phyloP scores from a whole-genome alignment of 305 asterid genomes.

The Plantago lanceolata region DNA sequence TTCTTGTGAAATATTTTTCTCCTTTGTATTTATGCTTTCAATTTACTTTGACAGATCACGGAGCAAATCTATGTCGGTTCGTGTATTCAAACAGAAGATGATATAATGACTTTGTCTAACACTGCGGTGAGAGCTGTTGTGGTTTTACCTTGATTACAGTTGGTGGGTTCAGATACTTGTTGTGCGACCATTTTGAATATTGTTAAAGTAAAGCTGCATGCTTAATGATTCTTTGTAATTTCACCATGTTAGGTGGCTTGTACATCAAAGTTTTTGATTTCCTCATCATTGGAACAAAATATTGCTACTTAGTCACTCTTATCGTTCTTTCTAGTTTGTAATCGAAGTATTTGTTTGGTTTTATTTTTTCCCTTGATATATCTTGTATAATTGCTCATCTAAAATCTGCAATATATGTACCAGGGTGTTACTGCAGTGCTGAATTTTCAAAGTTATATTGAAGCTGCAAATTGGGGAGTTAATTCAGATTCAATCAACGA shows the following conservation, averaged over 20 bases:
- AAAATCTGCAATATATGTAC: slow-evolving; percentile 33
- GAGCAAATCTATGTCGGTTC: slow-evolving; percentile 93
- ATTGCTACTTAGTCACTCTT: not conserved
- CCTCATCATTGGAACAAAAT: not conserved
- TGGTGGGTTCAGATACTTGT: slow-evolving; percentile 11
- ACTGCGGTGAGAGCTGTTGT: slow-evolving; percentile 47
- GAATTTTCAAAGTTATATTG: slow-evolving; percentile 79
- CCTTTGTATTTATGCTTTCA: slow-evolving; percentile 19
- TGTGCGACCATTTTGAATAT: not conserved
- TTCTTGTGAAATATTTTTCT: slow-evolving; percentile 15
- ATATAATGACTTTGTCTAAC: slow-evolving; percentile 58
- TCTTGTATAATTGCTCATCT: slow-evolving; percentile 14
- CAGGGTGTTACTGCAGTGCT: slow-evolving; percentile 94
- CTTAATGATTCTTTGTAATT: not conserved
- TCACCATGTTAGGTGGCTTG: not conserved
- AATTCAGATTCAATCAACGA: slow-evolving; percentile 59
- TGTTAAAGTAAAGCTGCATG: not conserved
- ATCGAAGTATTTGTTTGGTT: not conserved
- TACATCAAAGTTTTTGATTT: not conserved
- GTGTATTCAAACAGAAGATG: slow-evolving; percentile 77
- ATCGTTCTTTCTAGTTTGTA: not conserved
- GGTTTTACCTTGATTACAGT: slow-evolving; percentile 17
- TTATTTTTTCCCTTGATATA: not conserved
- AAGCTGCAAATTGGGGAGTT: slow-evolving; percentile 91
- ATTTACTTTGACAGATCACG: slow-evolving; percentile 55